Conservation (phyloP, 495 filamentous ascomycete genomes). For the Talaromyces thailandensis region DNA sequence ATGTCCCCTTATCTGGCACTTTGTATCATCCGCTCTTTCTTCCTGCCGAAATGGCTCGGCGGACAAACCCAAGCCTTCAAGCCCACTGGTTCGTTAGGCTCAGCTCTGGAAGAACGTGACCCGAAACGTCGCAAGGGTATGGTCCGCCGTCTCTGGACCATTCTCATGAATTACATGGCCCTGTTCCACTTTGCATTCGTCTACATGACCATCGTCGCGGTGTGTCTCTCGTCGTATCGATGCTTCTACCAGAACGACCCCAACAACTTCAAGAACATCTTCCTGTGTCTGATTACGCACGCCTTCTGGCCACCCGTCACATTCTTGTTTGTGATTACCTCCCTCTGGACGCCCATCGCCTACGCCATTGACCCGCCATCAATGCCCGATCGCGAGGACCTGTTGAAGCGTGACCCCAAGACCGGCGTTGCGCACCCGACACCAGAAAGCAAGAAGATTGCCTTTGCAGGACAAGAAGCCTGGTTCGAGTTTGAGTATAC, state of each 20-base stretch:
- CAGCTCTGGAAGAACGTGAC: constrained; percentile 24
- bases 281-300: constrained; percentile 35
- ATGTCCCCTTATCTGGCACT: constrained; percentile 37
- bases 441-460: constrained; percentile 29
- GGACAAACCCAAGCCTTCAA: constrained; percentile 29
- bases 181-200: constrained; percentile 30
- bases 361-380: constrained; percentile 36
- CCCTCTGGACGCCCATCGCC: constrained; percentile 28
- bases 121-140: constrained; percentile 20
- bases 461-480: constrained; percentile 29
- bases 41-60: constrained; percentile 34
- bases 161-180: constrained; percentile 27
- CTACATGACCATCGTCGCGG: constrained; percentile 28
- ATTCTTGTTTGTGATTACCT: constrained; percentile 28
- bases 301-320: constrained; percentile 38
- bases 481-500: constrained; percentile 35
- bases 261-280: constrained; percentile 15
- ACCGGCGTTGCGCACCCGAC: constrained; percentile 37
- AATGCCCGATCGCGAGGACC: constrained; percentile 33
- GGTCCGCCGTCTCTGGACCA: constrained; percentile 20
- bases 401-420: constrained; percentile 32
- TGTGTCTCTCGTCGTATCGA: constrained; percentile 23
- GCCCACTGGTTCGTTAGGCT: constrained; percentile 24
- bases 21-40: constrained; percentile 32
- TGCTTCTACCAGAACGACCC: constrained; percentile 19